Percentiles rank a stretch among this genome's conserved stretches.
These are phyloP conservation scores for Aspergillus viridinutans DNA, from an alignment of 2,329 filamentous ascomycete species.

Conservation along the genomic window DNA sequence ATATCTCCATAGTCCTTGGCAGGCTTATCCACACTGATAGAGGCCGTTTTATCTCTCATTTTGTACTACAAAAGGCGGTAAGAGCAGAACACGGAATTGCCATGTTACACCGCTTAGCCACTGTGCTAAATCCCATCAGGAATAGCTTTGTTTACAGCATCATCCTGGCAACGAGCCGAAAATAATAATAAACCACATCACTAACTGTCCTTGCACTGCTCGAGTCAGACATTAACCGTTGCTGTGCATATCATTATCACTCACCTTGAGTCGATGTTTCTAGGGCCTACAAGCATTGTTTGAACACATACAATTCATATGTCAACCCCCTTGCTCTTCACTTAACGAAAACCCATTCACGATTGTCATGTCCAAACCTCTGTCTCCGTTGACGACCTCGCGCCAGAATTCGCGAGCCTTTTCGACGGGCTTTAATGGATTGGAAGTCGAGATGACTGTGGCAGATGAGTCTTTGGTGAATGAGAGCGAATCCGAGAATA, in stretches of 20 bases:
- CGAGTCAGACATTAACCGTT: neutral
- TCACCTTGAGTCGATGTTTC: neutral
- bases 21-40: neutral
- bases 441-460: slow-evolving; percentile 10
- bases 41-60: neutral
- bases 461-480: slow-evolving; percentile 14
- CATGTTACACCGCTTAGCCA: slow-evolving; percentile 6
- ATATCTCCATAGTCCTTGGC: neutral
- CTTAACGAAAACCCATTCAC: neutral
- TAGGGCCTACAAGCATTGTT: neutral
- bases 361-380: slow-evolving; percentile 35
- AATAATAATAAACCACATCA: slow-evolving; percentile 19
- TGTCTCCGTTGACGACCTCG: slow-evolving; percentile 40
- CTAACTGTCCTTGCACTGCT: neutral
- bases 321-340: neutral
- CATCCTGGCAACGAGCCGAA: slow-evolving; percentile 23
- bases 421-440: slow-evolving; percentile 21
- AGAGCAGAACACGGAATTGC: slow-evolving; percentile 5
- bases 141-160: slow-evolving; percentile 30
- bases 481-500: slow-evolving; percentile 20
- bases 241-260: neutral
- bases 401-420: slow-evolving; percentile 38
- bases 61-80: slow-evolving; percentile 10
- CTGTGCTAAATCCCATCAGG: slow-evolving; percentile 13
- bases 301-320: neutral